phyloP scores from a whole-genome alignment of 139 green algal species.

The Chlorella ohadii region DNA sequence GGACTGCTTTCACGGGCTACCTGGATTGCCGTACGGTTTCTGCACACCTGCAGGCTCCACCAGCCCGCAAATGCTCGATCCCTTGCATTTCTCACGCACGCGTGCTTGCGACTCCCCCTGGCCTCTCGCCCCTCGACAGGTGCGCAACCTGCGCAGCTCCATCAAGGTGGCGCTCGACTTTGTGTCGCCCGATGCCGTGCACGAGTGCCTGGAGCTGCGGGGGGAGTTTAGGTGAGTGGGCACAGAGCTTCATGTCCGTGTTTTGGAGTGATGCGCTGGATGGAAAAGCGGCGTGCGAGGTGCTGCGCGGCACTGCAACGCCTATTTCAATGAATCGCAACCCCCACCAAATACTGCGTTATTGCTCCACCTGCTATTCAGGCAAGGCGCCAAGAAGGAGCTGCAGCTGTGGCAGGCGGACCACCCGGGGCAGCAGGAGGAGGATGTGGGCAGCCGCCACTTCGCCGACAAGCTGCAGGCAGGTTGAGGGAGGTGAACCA shows the following conservation, averaged over 20 bases:
- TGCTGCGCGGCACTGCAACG: too few species aligned
- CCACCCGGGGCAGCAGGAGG: background rate
- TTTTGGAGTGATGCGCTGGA: too few species aligned
- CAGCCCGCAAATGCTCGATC: too few species aligned
- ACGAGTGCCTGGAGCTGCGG: constrained; percentile 46
- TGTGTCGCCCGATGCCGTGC: constrained; percentile 78
- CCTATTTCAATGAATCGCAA: too few species aligned
- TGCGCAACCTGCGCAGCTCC: constrained; percentile 77
- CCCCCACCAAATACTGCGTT: too few species aligned
- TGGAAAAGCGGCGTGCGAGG: too few species aligned
- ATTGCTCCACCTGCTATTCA: background rate
- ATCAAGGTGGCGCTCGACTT: constrained; percentile 88
- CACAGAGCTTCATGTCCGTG: too few species aligned
- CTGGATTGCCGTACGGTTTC: too few species aligned
- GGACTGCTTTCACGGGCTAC: too few species aligned
- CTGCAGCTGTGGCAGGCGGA: background rate
- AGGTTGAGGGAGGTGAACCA: background rate
- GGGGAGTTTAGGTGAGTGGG: constrained; percentile 29
- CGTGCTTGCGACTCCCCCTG: too few species aligned
- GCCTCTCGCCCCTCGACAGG: constrained; percentile 73
- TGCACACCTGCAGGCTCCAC: too few species aligned
- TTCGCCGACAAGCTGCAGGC: constrained; percentile 46
- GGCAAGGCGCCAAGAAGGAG: constrained; percentile 14
- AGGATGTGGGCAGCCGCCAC: constrained; percentile 18
- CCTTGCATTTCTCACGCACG: too few species aligned